These are phyloP conservation scores for Meripilus lineatus DNA, from an alignment of 1,284 basidiomycete species.

Conservation along the genomic window DNA sequence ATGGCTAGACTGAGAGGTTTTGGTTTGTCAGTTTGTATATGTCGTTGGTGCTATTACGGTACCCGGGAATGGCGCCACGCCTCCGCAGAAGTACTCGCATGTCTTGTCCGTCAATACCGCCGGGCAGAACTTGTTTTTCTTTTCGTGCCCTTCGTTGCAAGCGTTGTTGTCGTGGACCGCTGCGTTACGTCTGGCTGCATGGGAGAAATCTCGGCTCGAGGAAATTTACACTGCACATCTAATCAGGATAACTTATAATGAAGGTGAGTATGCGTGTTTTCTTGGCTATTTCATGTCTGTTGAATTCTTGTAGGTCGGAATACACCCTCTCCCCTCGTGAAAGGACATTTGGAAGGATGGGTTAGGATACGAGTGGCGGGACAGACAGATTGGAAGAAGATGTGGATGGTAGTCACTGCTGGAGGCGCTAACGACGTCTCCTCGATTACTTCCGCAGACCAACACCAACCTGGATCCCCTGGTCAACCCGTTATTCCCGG, in stretches of 20 bases:
- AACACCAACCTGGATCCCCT: slow-evolving; percentile 20
- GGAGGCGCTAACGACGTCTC: slow-evolving; percentile 19
- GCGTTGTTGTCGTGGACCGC: slow-evolving; percentile 87
- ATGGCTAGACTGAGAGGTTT: slow-evolving; percentile 2
- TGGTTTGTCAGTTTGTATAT: slow-evolving; percentile 52
- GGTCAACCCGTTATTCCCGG: too few relatives aligned
- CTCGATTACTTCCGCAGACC: slow-evolving; percentile 30
- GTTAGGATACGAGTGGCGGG: slow-evolving; percentile 89
- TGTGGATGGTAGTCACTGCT: slow-evolving; percentile 78
- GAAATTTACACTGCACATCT: slow-evolving; percentile 98
- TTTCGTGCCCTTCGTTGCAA: slow-evolving; percentile 74
- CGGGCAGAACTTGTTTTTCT: slow-evolving; percentile 86
- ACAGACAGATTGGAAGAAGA: slow-evolving; percentile 92
- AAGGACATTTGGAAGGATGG: slow-evolving; percentile 89
- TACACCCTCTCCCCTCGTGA: slow-evolving; percentile 58
- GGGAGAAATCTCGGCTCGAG: slow-evolving; percentile 94
- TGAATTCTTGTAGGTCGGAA: slow-evolving; percentile 49
- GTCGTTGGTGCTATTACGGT: slow-evolving; percentile 71
- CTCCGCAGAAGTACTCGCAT: slow-evolving; percentile 61
- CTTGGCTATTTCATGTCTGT: slow-evolving; percentile 7
- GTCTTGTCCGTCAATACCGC: slow-evolving; percentile 94
- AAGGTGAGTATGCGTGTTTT: slow-evolving; percentile 34
- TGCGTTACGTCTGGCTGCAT: slow-evolving; percentile 85
- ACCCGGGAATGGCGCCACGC: slow-evolving; percentile 40
- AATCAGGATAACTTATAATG: slow-evolving; percentile 66